Conservation (phyloP, 2,329 filamentous ascomycete species). For the Davidsoniella neocaledoniae region DNA sequence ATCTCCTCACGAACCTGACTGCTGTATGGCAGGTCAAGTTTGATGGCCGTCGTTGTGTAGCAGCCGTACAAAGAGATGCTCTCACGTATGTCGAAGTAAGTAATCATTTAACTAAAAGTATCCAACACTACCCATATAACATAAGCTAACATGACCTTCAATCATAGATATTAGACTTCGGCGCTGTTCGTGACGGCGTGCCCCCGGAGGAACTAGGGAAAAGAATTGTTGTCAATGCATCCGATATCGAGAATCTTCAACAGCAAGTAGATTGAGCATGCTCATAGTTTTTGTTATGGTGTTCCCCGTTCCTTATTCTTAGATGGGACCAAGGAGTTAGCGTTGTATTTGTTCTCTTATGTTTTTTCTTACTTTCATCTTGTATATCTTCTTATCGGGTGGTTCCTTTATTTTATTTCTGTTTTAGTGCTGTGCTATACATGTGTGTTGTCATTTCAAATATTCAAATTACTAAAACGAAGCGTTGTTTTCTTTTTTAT, state of each 20-base stretch:
- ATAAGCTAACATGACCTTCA: slow-evolving; percentile 19
- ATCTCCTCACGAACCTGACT: slow-evolving; percentile 79
- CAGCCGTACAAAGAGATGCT: slow-evolving; percentile 82
- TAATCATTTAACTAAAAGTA: slow-evolving; percentile 9
- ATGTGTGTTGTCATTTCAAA: no score
- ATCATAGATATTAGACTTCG: slow-evolving; percentile 82
- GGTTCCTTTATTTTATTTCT: no score
- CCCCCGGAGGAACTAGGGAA: slow-evolving; percentile 60
- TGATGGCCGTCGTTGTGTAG: slow-evolving; percentile 85
- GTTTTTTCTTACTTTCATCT: neutral
- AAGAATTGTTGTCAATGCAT: slow-evolving; percentile 51
- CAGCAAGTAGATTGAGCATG: slow-evolving; percentile 19
- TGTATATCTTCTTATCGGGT: no score
- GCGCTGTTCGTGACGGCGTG: slow-evolving; percentile 76
- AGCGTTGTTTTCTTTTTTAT: no score
- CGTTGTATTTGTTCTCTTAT: no score
- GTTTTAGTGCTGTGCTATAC: no score
- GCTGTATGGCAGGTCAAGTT: slow-evolving; percentile 99
- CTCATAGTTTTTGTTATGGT: neutral
- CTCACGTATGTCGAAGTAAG: slow-evolving; percentile 91
- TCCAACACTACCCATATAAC: slow-evolving; percentile 6
- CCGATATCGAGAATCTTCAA: slow-evolving; percentile 24
- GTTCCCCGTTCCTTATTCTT: no score
- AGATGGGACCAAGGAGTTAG: no score
- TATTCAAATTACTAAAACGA: no score